A percentile compares a stretch with the other conserved stretches of the same genome.
Evolutionary conservation across 257 asterid species (phyloP).

Genomic region (Petunia secreta): DNA sequence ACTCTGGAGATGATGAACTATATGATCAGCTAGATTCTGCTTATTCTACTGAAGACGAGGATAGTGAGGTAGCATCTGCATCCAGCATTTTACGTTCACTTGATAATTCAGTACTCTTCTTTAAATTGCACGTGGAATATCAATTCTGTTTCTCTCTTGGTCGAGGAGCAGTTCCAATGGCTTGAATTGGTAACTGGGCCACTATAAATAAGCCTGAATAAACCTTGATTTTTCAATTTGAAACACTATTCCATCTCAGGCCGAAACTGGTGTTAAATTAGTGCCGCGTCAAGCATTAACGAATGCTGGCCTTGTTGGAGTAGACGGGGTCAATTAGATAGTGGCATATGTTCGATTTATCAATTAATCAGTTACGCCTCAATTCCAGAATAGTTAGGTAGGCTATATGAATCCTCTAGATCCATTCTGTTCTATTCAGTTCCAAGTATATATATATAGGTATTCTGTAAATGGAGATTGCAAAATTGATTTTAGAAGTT

Average conservation of each 20-base stretch:
- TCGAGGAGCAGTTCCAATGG: not conserved
- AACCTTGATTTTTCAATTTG: not conserved
- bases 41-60: conserved; percentile 74
- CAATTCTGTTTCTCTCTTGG: not conserved
- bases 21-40: conserved; percentile 69
- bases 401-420: not conserved
- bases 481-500: not conserved
- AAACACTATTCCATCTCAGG: not conserved
- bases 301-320: not conserved
- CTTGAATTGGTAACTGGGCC: not conserved
- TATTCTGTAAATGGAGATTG: not conserved
- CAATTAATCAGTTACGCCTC: not conserved
- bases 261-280: not conserved
- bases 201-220: not conserved
- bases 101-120: not conserved
- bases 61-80: conserved; percentile 64
- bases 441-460: not conserved
- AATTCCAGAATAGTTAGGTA: not conserved
- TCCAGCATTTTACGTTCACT: not conserved
- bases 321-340: not conserved
- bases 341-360: not conserved
- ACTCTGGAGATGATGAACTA: conserved; percentile 62
- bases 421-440: not conserved
- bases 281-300: not conserved
- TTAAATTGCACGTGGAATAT: not conserved